These are phyloP conservation scores for Asterochloris erici DNA, from an alignment of 139 green algal genomes.

Conservation along the genomic window DNA sequence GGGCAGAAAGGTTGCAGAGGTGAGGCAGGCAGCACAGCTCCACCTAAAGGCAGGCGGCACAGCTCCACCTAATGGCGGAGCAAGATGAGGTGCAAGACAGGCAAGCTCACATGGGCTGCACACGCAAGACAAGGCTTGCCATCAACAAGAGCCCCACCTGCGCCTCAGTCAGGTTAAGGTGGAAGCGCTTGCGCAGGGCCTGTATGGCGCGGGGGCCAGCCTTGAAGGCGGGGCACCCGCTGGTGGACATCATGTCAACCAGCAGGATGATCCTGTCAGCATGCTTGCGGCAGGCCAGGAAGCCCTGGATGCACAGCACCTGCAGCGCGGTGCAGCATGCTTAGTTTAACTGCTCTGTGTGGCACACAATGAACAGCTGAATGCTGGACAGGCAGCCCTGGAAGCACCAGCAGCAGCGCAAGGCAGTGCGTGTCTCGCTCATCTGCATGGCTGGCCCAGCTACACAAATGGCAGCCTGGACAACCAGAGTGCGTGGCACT, in stretches of 20 bases:
- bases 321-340: conserved; percentile 16
- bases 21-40: no score
- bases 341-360: no score
- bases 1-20: no score
- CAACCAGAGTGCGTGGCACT: no score
- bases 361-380: no score
- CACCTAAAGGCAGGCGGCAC: neutral
- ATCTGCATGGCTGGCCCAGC: no score
- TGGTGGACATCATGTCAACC: conserved; percentile 88
- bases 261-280: conserved; percentile 85
- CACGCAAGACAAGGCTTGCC: neutral
- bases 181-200: conserved; percentile 83
- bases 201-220: conserved; percentile 64
- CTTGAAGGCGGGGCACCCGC: conserved; percentile 94
- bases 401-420: no score
- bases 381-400: no score
- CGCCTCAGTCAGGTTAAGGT: conserved; percentile 52
- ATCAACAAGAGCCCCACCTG: conserved; percentile 6
- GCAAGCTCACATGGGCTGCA: neutral
- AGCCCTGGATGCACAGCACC: conserved; percentile 95
- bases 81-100: neutral
- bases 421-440: no score
- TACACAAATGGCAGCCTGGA: no score
- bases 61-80: no score
- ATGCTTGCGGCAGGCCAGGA: conserved; percentile 88